Base-by-base conservation (phyloP, 2,329 filamentous ascomycete species). In the Aureobasidium sp. region DNA sequence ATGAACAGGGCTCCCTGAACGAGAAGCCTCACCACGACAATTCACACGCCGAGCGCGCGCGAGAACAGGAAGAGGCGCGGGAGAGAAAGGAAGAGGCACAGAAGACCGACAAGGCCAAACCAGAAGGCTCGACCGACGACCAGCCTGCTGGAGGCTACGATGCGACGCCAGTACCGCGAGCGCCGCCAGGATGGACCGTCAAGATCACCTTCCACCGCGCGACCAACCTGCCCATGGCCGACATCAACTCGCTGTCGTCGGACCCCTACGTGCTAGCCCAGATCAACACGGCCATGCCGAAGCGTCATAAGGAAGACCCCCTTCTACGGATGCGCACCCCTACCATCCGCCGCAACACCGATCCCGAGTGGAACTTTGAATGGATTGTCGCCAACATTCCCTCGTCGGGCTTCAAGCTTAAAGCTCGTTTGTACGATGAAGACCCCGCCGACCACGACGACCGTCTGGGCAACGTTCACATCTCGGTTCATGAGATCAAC, bases 341-440 rank as follows among this genome's bases (percentile, higher is more conserved):
- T 0, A 97, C 93, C 0, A 75, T 92, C 37, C 84, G 88, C 62
- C 83, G 82, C 66, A 86, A 82, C 44, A 87, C 85, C 1, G 83
- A 92, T 68, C 92, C 93, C 0, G 79, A 78, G 52, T 97, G 93
- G 93, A 82, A 96, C 52, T 84, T 87, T 40, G 83, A 90, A 64
- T 97, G 93, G 93, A 81, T 91, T 24, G 87, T 97, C 27, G 90
- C 90, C 64, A 95, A 96, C 67, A 82, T 97, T 1, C 92, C 93
- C 0, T 78, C 86, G 0, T 84, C 82, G 0, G 92, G 92, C 4
- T 96, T 96, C 76, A 82, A 81, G 62, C 81, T 97, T 67, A 96
- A 96, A 72, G 91, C 90, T 64, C 83, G 90, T 59, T 76, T 97
- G 19, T 95, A 92, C 74, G 93, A 97, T 70, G 93, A 97, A 73